A percentile compares a stretch with the other conserved stretches of the same genome.
Conservation (phyloP, 345 rosid species). For the Abelmoschus esculentus region DNA sequence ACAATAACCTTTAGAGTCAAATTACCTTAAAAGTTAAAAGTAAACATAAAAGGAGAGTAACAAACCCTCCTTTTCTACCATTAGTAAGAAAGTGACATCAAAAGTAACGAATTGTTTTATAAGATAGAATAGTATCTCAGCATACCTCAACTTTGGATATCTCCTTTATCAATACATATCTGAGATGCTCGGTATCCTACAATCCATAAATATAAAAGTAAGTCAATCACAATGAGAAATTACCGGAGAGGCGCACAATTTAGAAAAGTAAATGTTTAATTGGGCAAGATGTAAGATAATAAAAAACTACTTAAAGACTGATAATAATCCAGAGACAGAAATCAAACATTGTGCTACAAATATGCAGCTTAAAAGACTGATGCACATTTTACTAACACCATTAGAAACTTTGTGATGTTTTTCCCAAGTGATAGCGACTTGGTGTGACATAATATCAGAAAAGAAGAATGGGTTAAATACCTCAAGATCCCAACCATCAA, state of each 20-base stretch:
- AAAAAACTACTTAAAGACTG: slow-evolving; percentile 1
- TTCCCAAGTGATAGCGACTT: background rate
- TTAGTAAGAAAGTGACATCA: background rate
- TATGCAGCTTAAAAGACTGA: background rate
- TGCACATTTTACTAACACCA: background rate
- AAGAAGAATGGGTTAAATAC: slow-evolving; percentile 21
- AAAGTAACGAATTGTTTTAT: background rate
- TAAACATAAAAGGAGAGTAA: background rate
- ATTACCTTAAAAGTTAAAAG: background rate
- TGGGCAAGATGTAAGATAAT: background rate
- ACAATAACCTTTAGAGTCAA: background rate
- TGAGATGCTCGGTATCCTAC: slow-evolving; percentile 52
- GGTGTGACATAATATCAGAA: background rate
- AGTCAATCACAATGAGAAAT: slow-evolving; percentile 1
- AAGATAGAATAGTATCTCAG: background rate
- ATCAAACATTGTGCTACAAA: background rate
- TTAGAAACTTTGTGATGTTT: slow-evolving; percentile 2
- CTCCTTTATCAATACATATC: slow-evolving; percentile 38
- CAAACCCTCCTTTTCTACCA: background rate
- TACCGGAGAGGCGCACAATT: background rate
- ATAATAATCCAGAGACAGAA: background rate
- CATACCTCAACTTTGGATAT: slow-evolving; percentile 45
- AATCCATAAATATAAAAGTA: slow-evolving; percentile 7
- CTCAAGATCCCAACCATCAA: slow-evolving; percentile 51
- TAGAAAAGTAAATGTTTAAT: background rate